Evolutionary conservation across 108 stramenopile genomes (phyloP).

Genomic region (Aurantiochytrium sp.): DNA sequence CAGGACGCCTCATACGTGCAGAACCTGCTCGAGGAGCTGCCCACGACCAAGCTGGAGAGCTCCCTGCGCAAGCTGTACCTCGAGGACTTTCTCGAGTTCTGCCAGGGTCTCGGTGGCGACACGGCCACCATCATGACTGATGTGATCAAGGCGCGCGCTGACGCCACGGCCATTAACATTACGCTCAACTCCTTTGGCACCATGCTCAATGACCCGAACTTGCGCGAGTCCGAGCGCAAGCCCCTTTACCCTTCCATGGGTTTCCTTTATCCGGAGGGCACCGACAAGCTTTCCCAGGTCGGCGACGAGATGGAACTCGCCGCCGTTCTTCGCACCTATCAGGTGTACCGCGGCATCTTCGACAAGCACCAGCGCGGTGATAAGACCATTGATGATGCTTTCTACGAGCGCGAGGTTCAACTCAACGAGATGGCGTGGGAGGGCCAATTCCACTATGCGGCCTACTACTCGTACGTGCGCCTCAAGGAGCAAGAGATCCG

Average conservation of each 20-base stretch:
- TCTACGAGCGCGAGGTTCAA: slow-evolving; percentile 93
- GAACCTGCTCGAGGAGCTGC: slow-evolving; percentile 89
- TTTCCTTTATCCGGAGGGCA: slow-evolving; percentile 90
- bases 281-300: slow-evolving; percentile 76
- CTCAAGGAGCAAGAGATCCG: slow-evolving; percentile 99
- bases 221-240: slow-evolving; percentile 83
- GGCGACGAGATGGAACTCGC: slow-evolving; percentile 74
- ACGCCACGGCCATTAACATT: slow-evolving; percentile 94
- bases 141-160: slow-evolving; percentile 85
- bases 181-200: slow-evolving; percentile 96
- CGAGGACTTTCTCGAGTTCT: slow-evolving; percentile 85
- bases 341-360: slow-evolving; percentile 84
- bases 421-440: slow-evolving; percentile 93
- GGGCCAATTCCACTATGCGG: slow-evolving; percentile 93
- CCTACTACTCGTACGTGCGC: slow-evolving; percentile 97
- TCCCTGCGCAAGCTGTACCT: slow-evolving; percentile 94
- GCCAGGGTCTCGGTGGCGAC: slow-evolving; percentile 75
- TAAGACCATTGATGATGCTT: slow-evolving; percentile 93
- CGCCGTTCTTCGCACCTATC: slow-evolving; percentile 72
- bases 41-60: slow-evolving; percentile 97
- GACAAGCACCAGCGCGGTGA: slow-evolving; percentile 65
- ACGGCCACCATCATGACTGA: slow-evolving; percentile 89
- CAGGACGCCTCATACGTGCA: slow-evolving; percentile 55
- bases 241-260: slow-evolving; percentile 91
- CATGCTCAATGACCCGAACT: slow-evolving; percentile 63